Evolutionary conservation across 176 grass and related monocot genomes (phyloP).

Genomic region (Pharus latifolius): DNA sequence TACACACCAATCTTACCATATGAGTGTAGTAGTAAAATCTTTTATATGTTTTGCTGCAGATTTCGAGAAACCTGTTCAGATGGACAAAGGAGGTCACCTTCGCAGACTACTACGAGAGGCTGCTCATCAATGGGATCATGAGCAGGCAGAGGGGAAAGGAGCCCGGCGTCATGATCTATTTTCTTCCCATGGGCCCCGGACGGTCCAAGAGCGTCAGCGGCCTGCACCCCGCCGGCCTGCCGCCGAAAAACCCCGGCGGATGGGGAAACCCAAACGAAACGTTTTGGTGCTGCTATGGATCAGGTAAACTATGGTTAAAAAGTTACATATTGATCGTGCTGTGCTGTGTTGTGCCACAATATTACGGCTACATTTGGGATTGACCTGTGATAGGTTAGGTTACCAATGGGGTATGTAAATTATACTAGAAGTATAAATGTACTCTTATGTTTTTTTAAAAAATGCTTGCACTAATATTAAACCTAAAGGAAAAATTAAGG

Average conservation of each 20-base stretch:
- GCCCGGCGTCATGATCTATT: constrained; percentile 89
- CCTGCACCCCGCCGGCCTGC: not conserved
- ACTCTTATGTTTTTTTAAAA: too few species aligned
- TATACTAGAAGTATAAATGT: too few species aligned
- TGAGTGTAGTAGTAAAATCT: too few species aligned
- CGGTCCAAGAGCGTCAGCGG: constrained; percentile 64
- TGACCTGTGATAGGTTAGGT: too few species aligned
- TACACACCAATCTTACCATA: too few species aligned
- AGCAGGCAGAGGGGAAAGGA: constrained; percentile 74
- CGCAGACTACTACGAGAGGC: constrained; percentile 72
- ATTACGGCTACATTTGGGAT: too few species aligned
- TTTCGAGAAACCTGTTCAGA: constrained; percentile 78
- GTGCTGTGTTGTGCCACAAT: too few species aligned
- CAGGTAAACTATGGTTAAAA: too few species aligned
- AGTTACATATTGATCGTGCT: too few species aligned
- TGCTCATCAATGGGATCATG: constrained; percentile 75
- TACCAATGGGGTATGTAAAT: too few species aligned
- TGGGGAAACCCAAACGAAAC: constrained; percentile 77
- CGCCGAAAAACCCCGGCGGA: constrained; percentile 33
- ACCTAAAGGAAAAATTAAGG: too few species aligned
- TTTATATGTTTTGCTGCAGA: constrained; percentile 24
- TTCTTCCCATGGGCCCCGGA: constrained; percentile 65
- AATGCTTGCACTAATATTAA: too few species aligned
- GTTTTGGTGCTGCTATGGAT: constrained; percentile 96
- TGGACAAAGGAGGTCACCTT: constrained; percentile 80